Percentiles rank a stretch among this genome's conserved stretches.
These are phyloP conservation scores for Penicilliopsis zonata DNA, from an alignment of 495 filamentous ascomycete species.

Conservation along the genomic window DNA sequence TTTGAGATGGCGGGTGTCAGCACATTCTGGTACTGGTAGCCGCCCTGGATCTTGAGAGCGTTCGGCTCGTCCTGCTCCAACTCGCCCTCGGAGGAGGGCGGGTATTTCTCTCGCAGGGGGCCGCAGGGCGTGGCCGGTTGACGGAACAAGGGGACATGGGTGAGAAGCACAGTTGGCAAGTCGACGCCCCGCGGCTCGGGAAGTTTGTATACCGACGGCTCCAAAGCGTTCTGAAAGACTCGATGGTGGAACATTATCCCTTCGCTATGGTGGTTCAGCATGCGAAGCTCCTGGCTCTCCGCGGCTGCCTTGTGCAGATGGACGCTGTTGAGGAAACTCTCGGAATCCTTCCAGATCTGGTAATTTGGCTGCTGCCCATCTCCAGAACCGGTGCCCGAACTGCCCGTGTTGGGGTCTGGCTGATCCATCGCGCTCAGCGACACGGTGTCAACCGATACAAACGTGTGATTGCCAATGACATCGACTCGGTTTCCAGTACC, in stretches of 20 bases:
- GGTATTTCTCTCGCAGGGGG: conserved; percentile 72
- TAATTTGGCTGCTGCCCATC: conserved; percentile 30
- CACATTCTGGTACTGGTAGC: conserved; percentile 97
- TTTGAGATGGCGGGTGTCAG: conserved; percentile 61
- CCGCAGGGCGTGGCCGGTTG: conserved; percentile 75
- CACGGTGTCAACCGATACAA: conserved; percentile 81
- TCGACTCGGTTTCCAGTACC: conserved; percentile 81
- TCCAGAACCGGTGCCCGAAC: conserved; percentile 19
- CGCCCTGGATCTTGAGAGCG: conserved; percentile 57
- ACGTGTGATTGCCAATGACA: conserved; percentile 87
- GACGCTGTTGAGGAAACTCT: conserved; percentile 62
- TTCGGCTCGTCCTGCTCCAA: conserved; percentile 62
- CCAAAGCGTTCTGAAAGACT: conserved; percentile 13
- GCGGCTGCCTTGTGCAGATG: conserved; percentile 30
- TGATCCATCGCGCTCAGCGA: conserved; percentile 66
- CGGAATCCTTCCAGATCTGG: conserved; percentile 62
- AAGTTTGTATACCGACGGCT: conserved; percentile 14
- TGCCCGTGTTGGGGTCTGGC: conserved; percentile 34
- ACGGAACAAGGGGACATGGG: conserved; percentile 84
- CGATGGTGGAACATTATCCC: conserved; percentile 37
- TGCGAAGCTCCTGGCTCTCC: conserved; percentile 28
- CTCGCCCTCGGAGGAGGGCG: conserved; percentile 50
- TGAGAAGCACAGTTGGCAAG: conserved; percentile 75
- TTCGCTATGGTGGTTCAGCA: conserved; percentile 28
- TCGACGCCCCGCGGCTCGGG: conserved; percentile 20